phyloP scores from a whole-genome alignment of 352 stramenopile genomes.

The Phytophthora tubulina region DNA sequence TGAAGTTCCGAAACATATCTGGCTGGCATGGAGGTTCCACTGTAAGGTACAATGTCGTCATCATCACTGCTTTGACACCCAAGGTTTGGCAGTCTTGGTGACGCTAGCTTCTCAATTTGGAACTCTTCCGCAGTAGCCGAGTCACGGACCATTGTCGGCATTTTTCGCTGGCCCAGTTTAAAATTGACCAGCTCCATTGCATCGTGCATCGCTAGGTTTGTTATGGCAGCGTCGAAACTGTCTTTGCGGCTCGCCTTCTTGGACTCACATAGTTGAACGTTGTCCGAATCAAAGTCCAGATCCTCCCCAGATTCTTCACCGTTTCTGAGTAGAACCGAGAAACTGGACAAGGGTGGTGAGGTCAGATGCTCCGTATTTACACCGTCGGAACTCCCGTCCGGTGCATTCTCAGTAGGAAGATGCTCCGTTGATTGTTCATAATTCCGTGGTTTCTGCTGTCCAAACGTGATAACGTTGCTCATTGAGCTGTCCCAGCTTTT shows the following conservation, averaged over 20 bases:
- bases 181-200: slow-evolving; percentile 50
- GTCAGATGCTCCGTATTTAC: slow-evolving; percentile 30
- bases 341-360: slow-evolving; percentile 50
- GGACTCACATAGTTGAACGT: neutral
- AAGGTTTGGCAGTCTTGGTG: no score
- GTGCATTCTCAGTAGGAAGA: no score
- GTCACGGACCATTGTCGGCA: neutral
- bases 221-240: neutral
- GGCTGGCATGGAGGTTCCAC: no score
- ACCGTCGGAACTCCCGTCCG: no score
- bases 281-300: slow-evolving; percentile 34
- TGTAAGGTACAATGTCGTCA: no score
- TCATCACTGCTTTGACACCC: no score
- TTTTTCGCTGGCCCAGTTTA: slow-evolving; percentile 37
- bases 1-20: no score
- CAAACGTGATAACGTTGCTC: neutral
- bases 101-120: neutral
- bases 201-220: slow-evolving; percentile 29
- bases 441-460: slow-evolving; percentile 29
- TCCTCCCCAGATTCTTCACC: slow-evolving; percentile 14
- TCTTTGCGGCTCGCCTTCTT: no score
- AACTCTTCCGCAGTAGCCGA: neutral
- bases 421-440: slow-evolving; percentile 4
- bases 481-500: slow-evolving; percentile 46
- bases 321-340: slow-evolving; percentile 47